Percentiles rank a stretch among this genome's conserved stretches.
phyloP scores from a whole-genome alignment of 805 yeast species.

The Spathaspora passalidarum region DNA sequence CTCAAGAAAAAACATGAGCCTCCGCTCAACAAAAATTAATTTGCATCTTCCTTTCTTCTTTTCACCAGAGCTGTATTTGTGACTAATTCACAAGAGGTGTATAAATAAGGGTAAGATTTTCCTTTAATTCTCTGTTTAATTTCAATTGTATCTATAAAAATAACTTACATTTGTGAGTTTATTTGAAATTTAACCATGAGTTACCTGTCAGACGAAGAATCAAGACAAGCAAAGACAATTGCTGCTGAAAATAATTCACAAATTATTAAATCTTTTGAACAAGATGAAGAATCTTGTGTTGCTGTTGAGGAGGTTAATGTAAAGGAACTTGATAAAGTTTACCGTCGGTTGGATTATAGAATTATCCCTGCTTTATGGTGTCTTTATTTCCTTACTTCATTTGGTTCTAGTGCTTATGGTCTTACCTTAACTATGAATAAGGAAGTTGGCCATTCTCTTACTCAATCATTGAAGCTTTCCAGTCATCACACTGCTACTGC shows the following conservation, averaged over 20 bases:
- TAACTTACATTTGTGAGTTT: background rate
- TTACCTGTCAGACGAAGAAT: conserved; percentile 1
- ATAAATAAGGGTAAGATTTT: background rate
- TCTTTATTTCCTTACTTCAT: conserved; percentile 73
- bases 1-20: background rate
- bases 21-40: background rate
- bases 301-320: background rate
- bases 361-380: conserved; percentile 84
- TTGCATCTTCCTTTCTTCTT: background rate
- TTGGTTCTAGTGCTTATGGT: conserved; percentile 76
- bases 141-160: background rate
- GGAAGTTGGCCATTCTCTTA: conserved; percentile 57
- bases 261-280: background rate
- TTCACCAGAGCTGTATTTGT: background rate
- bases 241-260: background rate
- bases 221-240: conserved; percentile 1
- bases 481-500: conserved; percentile 67
- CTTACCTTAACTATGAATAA: conserved; percentile 76
- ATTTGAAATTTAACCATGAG: background rate
- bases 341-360: conserved; percentile 62
- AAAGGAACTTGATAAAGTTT: conserved; percentile 28
- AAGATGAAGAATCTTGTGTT: background rate
- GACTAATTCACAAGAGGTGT: background rate
- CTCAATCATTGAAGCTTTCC: conserved; percentile 47
- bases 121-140: background rate